A percentile compares a stretch with the other conserved stretches of the same genome.
Evolutionary conservation across 805 yeast genomes (phyloP).

Genomic region (Cyberlindnera mississippiensis): DNA sequence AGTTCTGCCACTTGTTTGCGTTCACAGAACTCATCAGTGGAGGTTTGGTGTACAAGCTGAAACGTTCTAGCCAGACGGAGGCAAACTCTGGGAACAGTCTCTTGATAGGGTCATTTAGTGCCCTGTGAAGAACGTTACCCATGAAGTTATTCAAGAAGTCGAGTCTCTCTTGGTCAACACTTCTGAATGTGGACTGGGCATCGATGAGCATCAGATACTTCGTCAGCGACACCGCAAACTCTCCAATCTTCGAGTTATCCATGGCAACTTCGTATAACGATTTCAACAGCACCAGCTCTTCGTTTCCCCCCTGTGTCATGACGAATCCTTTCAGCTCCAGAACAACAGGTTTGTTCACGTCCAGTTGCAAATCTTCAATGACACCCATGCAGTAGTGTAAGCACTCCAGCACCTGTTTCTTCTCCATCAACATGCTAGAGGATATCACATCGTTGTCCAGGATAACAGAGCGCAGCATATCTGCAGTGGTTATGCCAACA

Average conservation of each 20-base stretch:
- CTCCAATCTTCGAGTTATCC: neutral
- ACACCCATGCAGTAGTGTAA: constrained; percentile 5
- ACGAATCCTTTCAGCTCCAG: neutral
- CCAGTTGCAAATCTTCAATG: neutral
- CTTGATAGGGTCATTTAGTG: constrained; percentile 5
- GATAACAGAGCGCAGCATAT: constrained; percentile 11
- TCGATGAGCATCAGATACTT: neutral
- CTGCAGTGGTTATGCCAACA: constrained; percentile 8
- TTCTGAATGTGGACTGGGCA: neutral
- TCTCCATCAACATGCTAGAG: neutral
- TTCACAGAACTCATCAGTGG: neutral
- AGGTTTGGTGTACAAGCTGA: neutral
- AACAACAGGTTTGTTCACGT: neutral
- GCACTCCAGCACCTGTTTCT: constrained; percentile 1
- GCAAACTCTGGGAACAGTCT: constrained; percentile 10
- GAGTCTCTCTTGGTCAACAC: neutral
- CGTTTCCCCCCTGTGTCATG: neutral
- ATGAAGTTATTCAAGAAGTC: neutral
- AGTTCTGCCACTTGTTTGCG: constrained; percentile 16
- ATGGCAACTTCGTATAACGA: neutral
- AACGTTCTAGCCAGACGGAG: constrained; percentile 1
- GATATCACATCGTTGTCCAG: constrained; percentile 5
- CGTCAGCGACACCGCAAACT: neutral
- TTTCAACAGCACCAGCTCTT: constrained; percentile 1
- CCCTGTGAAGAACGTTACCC: constrained; percentile 3